Evolutionary conservation across 805 yeast species (phyloP), one percentile per base, ranked within the genome.

Genomic region (Candida coquimbonensis): DNA sequence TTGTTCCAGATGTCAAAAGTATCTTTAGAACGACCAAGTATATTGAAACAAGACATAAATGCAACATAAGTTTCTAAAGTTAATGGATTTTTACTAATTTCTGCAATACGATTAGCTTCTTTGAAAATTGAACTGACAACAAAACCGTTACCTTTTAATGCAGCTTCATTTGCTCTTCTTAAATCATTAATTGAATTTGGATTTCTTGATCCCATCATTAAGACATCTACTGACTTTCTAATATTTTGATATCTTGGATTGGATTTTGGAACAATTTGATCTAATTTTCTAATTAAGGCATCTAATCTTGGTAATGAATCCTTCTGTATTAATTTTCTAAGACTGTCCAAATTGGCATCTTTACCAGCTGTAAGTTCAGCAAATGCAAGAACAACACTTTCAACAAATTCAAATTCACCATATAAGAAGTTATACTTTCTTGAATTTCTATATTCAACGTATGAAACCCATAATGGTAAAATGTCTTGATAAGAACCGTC

Each of bases 1-100:
- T 63, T 66, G 48, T 74, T 75, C 77, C 86, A 82, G 1, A 77
- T 59, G 11, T 63, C 62, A 46, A 73, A 64, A 2, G 74, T 72
- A 34, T 62, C 64, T 14, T 60, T 60, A 16, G 67, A 63, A 26
- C 53, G 49, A 36, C 67, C 67, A 36, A 66, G 55, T 1, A 60
- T 64, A 45, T 67, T 67, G 56, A 64, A 77, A 36, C 70, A 69
- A 32, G 67, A 59, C 81, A 80, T 76, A 45, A 75, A 57, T 32
- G 65, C 62, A 40, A 65, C 60, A 41, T 73, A 58, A 0, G 78
- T 69, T 8, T 56, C 57, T 51, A 73, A 75, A 5, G 62, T 59
- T 19, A 79, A 57, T 7, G 68, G 60, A 13, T 49, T 58, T 1
- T 63, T 61, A 42, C 63, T 65, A 9, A 53, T 42, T 12, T 50